A percentile compares a stretch with the other conserved stretches of the same genome.
These are phyloP conservation scores for Neospora caninum DNA, from an alignment of 169 alveolate genomes.

Conservation along the genomic window DNA sequence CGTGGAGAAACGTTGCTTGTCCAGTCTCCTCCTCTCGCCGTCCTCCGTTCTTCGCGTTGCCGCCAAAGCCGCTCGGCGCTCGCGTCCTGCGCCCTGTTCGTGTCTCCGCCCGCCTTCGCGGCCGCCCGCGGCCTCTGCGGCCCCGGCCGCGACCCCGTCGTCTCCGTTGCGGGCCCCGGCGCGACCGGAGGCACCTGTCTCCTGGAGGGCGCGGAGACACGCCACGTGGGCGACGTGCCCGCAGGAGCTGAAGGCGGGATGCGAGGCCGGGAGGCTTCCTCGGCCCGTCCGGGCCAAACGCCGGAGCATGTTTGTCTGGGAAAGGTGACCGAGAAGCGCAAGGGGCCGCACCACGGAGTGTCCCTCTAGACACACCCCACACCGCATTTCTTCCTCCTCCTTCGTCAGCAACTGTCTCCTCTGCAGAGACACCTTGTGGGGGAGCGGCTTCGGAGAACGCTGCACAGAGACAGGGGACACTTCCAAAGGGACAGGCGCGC, in stretches of 20 bases:
- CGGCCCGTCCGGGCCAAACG: background rate
- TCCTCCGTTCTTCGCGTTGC: background rate
- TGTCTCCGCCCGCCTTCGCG: background rate
- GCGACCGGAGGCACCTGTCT: background rate
- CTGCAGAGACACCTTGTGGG: background rate
- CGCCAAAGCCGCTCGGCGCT: background rate
- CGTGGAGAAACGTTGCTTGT: background rate
- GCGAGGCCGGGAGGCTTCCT: background rate
- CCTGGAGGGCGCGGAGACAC: conserved; percentile 12
- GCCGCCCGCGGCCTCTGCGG: background rate
- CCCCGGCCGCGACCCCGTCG: background rate
- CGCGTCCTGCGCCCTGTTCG: background rate
- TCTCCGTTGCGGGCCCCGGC: background rate
- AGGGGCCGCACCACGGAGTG: conserved; percentile 5
- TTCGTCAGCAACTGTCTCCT: background rate
- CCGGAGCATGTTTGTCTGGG: background rate
- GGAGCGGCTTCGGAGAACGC: background rate
- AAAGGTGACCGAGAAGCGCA: background rate
- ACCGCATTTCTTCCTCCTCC: conserved; percentile 28
- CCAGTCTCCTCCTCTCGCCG: background rate
- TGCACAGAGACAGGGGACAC: background rate
- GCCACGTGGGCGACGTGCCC: conserved; percentile 30
- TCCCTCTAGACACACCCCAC: conserved; percentile 17
- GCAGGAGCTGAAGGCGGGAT: conserved; percentile 11
- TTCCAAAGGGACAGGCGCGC: background rate